Conservation (phyloP, 345 rosid species). For the Physaria fendleri region DNA sequence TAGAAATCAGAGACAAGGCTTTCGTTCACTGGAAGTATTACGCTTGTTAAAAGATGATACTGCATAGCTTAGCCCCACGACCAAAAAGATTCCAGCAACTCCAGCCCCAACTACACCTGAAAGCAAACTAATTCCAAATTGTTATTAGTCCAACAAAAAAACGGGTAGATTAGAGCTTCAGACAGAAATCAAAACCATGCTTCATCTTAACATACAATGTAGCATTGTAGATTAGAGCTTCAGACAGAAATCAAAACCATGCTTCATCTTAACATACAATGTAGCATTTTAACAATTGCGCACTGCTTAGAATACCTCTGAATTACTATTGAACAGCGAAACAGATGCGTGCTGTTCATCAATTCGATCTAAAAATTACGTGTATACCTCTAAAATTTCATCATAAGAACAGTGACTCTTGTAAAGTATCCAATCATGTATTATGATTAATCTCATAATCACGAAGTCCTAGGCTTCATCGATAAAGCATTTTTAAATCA, state of each 20-base stretch:
- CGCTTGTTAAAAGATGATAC: conserved; percentile 53
- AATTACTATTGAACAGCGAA: not conserved
- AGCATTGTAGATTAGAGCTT: conserved; percentile 12
- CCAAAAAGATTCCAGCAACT: conserved; percentile 54
- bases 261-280: not conserved
- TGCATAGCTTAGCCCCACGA: conserved; percentile 55
- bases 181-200: not conserved
- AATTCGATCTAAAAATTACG: not conserved
- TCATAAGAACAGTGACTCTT: not conserved
- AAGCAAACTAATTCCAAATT: conserved; percentile 57
- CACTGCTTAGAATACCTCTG: not conserved
- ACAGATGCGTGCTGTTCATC: not conserved
- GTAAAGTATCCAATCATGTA: not conserved
- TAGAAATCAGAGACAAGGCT: no score
- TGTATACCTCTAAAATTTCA: not conserved
- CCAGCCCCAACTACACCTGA: conserved; percentile 84
- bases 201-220: not conserved
- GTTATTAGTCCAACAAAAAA: conserved; percentile 54
- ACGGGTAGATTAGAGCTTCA: conserved; percentile 16
- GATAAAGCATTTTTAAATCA: not conserved
- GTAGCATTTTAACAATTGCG: conserved; percentile 6
- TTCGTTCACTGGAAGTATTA: no score
- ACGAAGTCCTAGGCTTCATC: not conserved
- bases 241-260: not conserved
- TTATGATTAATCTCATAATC: no score